These are phyloP conservation scores for Corylus americana DNA, from an alignment of 306 rosid species.

Conservation along the genomic window DNA sequence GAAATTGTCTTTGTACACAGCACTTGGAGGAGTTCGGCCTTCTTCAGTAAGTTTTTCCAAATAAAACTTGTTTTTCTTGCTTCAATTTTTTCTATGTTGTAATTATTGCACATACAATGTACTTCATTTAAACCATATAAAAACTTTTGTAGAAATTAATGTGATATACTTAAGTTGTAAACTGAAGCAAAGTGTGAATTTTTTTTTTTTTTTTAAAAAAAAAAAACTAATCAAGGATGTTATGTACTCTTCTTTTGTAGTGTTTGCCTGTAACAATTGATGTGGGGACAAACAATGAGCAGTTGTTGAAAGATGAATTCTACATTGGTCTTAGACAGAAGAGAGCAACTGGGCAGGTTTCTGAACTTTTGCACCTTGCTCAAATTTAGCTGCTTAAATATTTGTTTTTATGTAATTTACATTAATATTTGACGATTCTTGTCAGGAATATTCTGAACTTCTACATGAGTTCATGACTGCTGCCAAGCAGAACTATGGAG, in stretches of 20 bases:
- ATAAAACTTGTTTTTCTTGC: background rate
- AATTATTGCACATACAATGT: background rate
- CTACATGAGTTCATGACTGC: conserved; percentile 91
- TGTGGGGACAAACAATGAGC: conserved; percentile 95
- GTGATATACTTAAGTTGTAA: background rate
- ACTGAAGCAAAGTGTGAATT: background rate
- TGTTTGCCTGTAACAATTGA: conserved; percentile 95
- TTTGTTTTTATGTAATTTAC: conserved; percentile 9
- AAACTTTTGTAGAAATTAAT: background rate
- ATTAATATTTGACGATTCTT: conserved; percentile 20
- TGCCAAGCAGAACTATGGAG: conserved; percentile 96
- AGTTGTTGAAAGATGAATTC: conserved; percentile 80
- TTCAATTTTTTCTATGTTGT: background rate
- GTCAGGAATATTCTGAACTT: conserved; percentile 85
- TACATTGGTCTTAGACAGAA: conserved; percentile 90
- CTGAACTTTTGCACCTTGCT: conserved; percentile 20
- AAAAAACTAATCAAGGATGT: background rate
- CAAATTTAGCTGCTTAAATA: conserved; percentile 15
- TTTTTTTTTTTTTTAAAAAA: no score
- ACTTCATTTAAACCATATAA: background rate
- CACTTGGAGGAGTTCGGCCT: conserved; percentile 98
- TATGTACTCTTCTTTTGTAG: conserved; percentile 40
- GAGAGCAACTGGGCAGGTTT: conserved; percentile 94
- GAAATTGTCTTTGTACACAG: conserved; percentile 80
- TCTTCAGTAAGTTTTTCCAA: conserved; percentile 64